Base-by-base conservation (phyloP, 1,139 yeast species). In the Blastobotrys capitulatus region DNA sequence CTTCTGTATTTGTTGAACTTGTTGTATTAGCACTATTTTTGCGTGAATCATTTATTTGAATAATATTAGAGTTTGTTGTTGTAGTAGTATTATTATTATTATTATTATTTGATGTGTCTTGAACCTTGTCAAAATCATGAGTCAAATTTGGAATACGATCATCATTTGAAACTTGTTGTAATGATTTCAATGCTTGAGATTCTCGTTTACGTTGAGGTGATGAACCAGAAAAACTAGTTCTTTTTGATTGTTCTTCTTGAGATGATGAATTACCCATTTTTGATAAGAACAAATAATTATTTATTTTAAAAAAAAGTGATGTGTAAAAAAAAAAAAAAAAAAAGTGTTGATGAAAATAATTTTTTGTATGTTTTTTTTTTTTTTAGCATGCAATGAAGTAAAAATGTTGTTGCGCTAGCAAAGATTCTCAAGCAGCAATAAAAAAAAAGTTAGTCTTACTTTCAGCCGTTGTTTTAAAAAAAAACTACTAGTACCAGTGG, bases 231-330 rank as follows among this genome's bases (percentile, higher is more conserved):
- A 19, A 29, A 5, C 27, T 16, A 2, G 25, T 26, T 36, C 32
- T 36, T 29, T 31, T 39, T 4, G 43, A 47, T 20, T 52, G 57
- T 27, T 57, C 59, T 42, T 63, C 67, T 39, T 61, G 65, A 19
- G 67, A 64, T 15, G 65, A 54, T 16, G 68, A 64, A 52, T 64
- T 64, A 26, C 68, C 63, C 63, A 60, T 60, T 42, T 36, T 15
- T 37, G 7, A n/a, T 37, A 2, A 36, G 18, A 3, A 13, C n/a
- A n/a, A n/a, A n/a, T n/a, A n/a, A n/a, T n/a, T 19, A 2, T 19
- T 15, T 16, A 19, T 18, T 7, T 19, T 6, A 2, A 5, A 4
- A 12, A 8, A 19, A 18, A 26, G 42, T 20, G 26, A 16, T 13
- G 25, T 34, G 31, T 16, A 27, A 18, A 42, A 4, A 19, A 12